phyloP scores from a whole-genome alignment of 2,329 filamentous ascomycete genomes.

The Aschersonia sp. region DNA sequence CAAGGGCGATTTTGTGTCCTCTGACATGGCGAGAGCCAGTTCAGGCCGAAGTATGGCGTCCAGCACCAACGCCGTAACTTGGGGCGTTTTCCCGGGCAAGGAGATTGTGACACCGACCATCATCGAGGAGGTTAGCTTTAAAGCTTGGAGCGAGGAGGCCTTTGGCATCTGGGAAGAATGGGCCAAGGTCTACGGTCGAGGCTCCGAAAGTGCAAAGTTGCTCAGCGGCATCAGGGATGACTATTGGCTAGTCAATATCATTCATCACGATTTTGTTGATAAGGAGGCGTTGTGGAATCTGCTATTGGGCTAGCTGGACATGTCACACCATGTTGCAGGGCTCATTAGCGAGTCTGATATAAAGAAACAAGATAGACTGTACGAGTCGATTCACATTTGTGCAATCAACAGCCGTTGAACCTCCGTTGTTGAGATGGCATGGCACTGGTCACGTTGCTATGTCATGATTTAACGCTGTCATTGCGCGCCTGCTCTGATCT shows the following conservation, averaged over 20 bases:
- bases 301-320: constrained; percentile 24
- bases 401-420: too few species aligned
- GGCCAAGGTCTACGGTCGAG: constrained; percentile 73
- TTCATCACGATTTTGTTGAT: constrained; percentile 66
- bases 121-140: constrained; percentile 88
- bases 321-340: too few species aligned
- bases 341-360: too few species aligned
- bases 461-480: too few species aligned
- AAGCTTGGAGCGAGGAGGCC: constrained; percentile 88
- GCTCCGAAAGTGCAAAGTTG: constrained; percentile 55
- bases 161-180: constrained; percentile 94
- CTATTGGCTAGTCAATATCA: constrained; percentile 82
- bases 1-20: constrained; percentile 63
- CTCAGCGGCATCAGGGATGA: constrained; percentile 54
- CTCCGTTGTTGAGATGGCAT: too few species aligned
- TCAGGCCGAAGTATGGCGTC: constrained; percentile 20
- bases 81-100: constrained; percentile 90
- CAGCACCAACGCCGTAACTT: constrained; percentile 87
- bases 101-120: constrained; percentile 95
- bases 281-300: constrained; percentile 59
- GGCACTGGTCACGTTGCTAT: too few species aligned
- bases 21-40: constrained; percentile 29
- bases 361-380: too few species aligned
- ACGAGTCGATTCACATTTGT: too few species aligned
- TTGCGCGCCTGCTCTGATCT: too few species aligned